Base-by-base conservation (phyloP, 495 filamentous ascomycete genomes). In the Penicillium waksmanii region DNA sequence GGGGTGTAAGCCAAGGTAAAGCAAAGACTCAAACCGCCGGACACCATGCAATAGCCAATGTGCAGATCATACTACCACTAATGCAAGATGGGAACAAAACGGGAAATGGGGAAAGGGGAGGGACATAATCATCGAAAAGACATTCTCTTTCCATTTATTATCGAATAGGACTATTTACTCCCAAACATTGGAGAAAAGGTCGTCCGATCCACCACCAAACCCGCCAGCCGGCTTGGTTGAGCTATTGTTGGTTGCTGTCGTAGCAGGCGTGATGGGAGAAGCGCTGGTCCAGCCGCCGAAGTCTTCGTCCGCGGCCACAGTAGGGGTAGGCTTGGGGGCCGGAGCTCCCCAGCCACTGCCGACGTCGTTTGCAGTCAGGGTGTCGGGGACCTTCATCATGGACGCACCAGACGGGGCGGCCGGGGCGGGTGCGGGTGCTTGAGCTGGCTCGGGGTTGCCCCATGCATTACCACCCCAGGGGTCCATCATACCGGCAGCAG, bases 121-220 rank as follows among this genome's bases (percentile, higher is more conserved):
- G 55, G 27, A 8, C 31, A 57, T 62, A 31, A 61, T 38, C 47
- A 60, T 57, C 25, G 42, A 27, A 25, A 48, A 27, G 15, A 27
- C 23, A 31, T 1, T 63, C 50, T 19, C 51, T 60, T 61, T 43
- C 52, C 46, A 34, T 47, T 51, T 23, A 23, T 3, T 49, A 58
- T 50, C 49, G 40, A 52, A 34, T 57, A 52, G 56, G 53, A 7
- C 38, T 36, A 55, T 56, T 56, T 77, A 96, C 74, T 91, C 81
- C 93, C 93, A 97, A 58, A 97, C 93, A 76, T 97, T 97, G 42
- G 89, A 93, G 72, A 96, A 97, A 66, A 97, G 73, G 78, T 97
- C 93, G 63, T 97, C 93, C 54, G 78, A 78, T 12, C 81, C 85
- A 3, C 81, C 85, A 3, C 84, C 86, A 74, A 91, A 88, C 55